Percentiles rank a stretch among this genome's conserved stretches.
These are phyloP conservation scores for Vaccinium darrowii DNA, from an alignment of 148 eudicot genomes.

Conservation along the genomic window DNA sequence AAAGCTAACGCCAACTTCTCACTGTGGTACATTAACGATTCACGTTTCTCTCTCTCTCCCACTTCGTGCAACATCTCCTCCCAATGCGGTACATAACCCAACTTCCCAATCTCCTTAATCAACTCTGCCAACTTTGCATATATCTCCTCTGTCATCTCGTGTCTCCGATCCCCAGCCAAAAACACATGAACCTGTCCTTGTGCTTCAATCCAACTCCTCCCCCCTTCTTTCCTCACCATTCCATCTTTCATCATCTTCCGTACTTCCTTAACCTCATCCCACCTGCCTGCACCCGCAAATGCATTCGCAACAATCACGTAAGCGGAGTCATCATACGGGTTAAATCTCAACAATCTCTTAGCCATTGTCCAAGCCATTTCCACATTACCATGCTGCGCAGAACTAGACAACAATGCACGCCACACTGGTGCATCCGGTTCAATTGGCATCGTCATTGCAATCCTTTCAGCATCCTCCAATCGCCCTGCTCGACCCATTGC, in stretches of 20 bases:
- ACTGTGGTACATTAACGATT: constrained; percentile 55
- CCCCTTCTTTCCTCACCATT: constrained; percentile 56
- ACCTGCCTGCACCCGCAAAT: constrained; percentile 50
- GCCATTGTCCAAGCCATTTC: constrained; percentile 54
- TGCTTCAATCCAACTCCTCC: constrained; percentile 72
- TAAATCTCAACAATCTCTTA: constrained; percentile 43
- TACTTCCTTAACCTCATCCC: constrained; percentile 51
- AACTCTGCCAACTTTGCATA: constrained; percentile 48
- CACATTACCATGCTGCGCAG: constrained; percentile 42
- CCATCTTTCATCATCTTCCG: constrained; percentile 60
- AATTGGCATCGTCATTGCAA: constrained; percentile 57
- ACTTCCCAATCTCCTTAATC: constrained; percentile 45
- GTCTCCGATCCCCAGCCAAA: constrained; percentile 52
- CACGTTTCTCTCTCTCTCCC: constrained; percentile 59
- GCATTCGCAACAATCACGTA: constrained; percentile 66
- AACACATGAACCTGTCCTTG: constrained; percentile 58
- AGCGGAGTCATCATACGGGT: constrained; percentile 64
- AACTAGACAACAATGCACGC: constrained; percentile 51
- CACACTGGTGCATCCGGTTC: constrained; percentile 24
- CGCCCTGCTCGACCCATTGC: constrained; percentile 62
- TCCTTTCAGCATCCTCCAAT: constrained; percentile 54
- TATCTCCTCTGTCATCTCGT: constrained; percentile 43
- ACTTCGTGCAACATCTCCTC: constrained; percentile 50
- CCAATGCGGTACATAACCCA: constrained; percentile 57
- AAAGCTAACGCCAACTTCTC: constrained; percentile 80